Conservation (phyloP, 345 rosid genomes). For the Eucalyptus regnans region DNA sequence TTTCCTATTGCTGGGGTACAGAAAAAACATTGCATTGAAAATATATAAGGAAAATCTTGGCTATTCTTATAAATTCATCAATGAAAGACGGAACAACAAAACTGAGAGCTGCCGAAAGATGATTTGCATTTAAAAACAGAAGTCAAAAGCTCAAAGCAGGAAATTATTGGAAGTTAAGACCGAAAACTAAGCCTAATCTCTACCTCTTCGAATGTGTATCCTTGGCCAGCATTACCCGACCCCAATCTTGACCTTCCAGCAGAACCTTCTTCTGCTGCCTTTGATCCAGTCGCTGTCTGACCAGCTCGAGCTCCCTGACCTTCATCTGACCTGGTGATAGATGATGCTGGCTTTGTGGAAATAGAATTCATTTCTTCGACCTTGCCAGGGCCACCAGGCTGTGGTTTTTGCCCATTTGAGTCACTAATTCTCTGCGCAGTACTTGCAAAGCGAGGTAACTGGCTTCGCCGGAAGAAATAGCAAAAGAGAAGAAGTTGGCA, state of each 20-base stretch:
- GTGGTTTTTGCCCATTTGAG: constrained; percentile 62
- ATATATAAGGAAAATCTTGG: not conserved
- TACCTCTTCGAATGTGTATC: constrained; percentile 99
- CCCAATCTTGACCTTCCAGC: constrained; percentile 71
- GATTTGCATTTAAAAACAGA: not conserved
- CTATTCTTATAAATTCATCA: not conserved
- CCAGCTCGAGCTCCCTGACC: constrained; percentile 57
- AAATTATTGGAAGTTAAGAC: not conserved
- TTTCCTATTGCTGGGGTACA: not conserved
- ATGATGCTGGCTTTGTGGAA: constrained; percentile 43
- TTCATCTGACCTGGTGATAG: constrained; percentile 60
- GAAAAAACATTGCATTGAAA: not conserved
- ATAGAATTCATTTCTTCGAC: constrained; percentile 65
- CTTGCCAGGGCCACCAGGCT: constrained; percentile 59
- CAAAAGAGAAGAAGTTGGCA: constrained; percentile 96
- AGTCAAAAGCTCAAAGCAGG: not conserved
- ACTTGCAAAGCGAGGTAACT: constrained; percentile 38
- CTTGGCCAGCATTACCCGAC: constrained; percentile 97
- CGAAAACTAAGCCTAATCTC: not conserved
- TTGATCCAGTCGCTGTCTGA: constrained; percentile 54
- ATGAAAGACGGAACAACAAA: not conserved
- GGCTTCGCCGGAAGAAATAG: constrained; percentile 73
- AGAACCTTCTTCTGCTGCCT: constrained; percentile 79
- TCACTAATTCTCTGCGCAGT: constrained; percentile 55
- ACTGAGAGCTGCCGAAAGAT: not conserved